Evolutionary conservation across 345 rosid genomes (phyloP), one percentile per base, ranked within the genome.

Genomic region (Xanthoceras sorbifolium): DNA sequence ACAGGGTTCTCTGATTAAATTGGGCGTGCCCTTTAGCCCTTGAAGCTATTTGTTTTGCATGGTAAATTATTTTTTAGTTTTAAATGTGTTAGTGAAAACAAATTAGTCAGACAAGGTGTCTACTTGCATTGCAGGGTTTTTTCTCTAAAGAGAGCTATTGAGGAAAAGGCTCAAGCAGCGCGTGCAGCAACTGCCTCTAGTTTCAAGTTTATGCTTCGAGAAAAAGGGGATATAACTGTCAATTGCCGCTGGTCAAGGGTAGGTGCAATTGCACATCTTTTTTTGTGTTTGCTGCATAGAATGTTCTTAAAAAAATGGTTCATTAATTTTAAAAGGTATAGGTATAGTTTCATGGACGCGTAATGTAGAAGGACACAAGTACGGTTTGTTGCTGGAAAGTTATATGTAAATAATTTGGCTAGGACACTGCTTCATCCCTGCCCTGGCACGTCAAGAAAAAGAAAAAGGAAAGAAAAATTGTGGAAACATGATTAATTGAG

Each of bases 211-310:
- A 83, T 96, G 97, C 92, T 96, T 76, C 87, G 36, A 26, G 98
- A 96, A 38, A 88, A 73, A 67, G 92, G 87, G 81, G 94, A 91
- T 82, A 74, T 96, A 71, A 87, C 85, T 71, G 71, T 85, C 54
- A 81, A 81, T 83, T 90, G 92, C 77, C 95, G 92, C 60, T 96
- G 99, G 99, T 91, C 95, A 64, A 91, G 89, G 97, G 99, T 96
- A 83, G 26, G 84, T 76, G 38, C 64, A 73, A 40, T 25, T 23
- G 20, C 15, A 14, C 22, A 38, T 59, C n/a, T 46, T 72, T 72
- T 23, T 59, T 22, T 61, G 15, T 61, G 15, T 52, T 28, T 22
- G 25, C 52, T 54, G 61, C 42, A 25, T 29, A 34, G 23, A 72
- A 50, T 64, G 28, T 70, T 67, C 74, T 14, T 76, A 50, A 32